Evolutionary conservation across 2,329 filamentous ascomycete genomes (phyloP).

Genomic region (Penicillium nordicum): DNA sequence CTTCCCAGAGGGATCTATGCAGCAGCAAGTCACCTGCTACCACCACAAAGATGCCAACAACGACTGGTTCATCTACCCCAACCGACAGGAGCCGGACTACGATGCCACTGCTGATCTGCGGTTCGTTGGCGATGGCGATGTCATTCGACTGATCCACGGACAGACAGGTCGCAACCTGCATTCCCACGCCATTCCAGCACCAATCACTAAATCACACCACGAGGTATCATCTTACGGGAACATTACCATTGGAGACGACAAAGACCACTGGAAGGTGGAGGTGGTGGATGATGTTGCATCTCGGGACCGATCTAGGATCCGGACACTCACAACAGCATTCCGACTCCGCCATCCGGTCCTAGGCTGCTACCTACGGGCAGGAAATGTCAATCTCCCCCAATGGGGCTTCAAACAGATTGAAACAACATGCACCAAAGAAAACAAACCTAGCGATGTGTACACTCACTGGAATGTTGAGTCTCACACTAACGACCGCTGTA

Average conservation of each 20-base stretch:
- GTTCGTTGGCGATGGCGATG: constrained; percentile 73
- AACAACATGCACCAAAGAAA: constrained; percentile 88
- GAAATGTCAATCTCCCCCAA: constrained; percentile 92
- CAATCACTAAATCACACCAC: constrained; percentile 80
- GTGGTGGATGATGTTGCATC: constrained; percentile 87
- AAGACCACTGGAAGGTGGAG: constrained; percentile 95
- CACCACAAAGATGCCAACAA: constrained; percentile 99
- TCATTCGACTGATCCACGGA: constrained; percentile 84
- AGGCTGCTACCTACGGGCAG: constrained; percentile 90
- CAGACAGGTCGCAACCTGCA: constrained; percentile 97
- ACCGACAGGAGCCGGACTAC: constrained; percentile 71
- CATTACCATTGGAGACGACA: constrained; percentile 88
- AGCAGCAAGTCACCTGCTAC: constrained; percentile 98
- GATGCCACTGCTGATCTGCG: constrained; percentile 66
- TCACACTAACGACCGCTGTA: constrained; percentile 88
- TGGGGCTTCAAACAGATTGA: constrained; percentile 99
- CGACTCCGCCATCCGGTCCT: constrained; percentile 76
- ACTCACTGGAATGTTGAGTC: constrained; percentile 99
- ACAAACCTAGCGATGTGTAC: constrained; percentile 87
- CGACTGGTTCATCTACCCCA: constrained; percentile 99
- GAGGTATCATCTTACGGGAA: constrained; percentile 98
- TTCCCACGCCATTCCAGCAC: constrained; percentile 85
- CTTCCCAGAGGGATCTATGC: constrained; percentile 85
- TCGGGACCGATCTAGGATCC: constrained; percentile 75
- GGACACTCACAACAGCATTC: constrained; percentile 91